These are phyloP conservation scores for Epichloe scottii DNA, from an alignment of 2,329 filamentous ascomycete species.

Conservation along the genomic window DNA sequence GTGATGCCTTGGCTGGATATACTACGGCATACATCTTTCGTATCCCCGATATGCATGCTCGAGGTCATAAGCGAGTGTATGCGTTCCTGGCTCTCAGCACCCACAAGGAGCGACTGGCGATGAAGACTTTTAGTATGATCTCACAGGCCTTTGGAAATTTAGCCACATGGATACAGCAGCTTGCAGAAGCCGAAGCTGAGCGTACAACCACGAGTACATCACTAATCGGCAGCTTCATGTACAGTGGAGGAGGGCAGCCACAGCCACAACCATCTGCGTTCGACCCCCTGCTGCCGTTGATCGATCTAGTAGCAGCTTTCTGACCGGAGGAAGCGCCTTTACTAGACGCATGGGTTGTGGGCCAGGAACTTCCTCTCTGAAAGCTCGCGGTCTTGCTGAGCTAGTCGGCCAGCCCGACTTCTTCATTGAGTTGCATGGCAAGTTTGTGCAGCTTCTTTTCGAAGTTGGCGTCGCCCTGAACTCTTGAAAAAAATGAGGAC, in stretches of 20 bases:
- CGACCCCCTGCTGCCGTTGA: slow-evolving; percentile 21
- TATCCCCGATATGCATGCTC: slow-evolving; percentile 54
- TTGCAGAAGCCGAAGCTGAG: slow-evolving; percentile 52
- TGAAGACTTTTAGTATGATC: slow-evolving; percentile 53
- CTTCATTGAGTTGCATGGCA: slow-evolving; percentile 52
- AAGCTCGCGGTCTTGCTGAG: slow-evolving; percentile 50
- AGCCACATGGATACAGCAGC: slow-evolving; percentile 51
- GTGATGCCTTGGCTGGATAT: slow-evolving; percentile 51
- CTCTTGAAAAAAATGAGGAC: slow-evolving; percentile 20
- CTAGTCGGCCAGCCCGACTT: slow-evolving; percentile 55
- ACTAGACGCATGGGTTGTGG: slow-evolving; percentile 45
- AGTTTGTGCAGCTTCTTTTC: slow-evolving; percentile 50
- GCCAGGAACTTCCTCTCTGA: slow-evolving; percentile 41
- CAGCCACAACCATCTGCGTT: slow-evolving; percentile 15
- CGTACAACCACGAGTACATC: slow-evolving; percentile 34
- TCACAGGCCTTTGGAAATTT: slow-evolving; percentile 51
- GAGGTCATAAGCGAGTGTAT: slow-evolving; percentile 57
- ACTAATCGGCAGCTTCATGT: slow-evolving; percentile 26
- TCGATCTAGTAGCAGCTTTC: slow-evolving; percentile 40
- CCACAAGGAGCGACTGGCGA: slow-evolving; percentile 50
- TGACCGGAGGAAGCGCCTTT: slow-evolving; percentile 43
- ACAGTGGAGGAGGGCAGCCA: slow-evolving; percentile 21
- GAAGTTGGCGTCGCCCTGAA: slow-evolving; percentile 44
- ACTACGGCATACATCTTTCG: slow-evolving; percentile 61
- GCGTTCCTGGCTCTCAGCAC: slow-evolving; percentile 54